Evolutionary conservation across 139 green algal species (phyloP).

Genomic region (Chlorella vulgaris): DNA sequence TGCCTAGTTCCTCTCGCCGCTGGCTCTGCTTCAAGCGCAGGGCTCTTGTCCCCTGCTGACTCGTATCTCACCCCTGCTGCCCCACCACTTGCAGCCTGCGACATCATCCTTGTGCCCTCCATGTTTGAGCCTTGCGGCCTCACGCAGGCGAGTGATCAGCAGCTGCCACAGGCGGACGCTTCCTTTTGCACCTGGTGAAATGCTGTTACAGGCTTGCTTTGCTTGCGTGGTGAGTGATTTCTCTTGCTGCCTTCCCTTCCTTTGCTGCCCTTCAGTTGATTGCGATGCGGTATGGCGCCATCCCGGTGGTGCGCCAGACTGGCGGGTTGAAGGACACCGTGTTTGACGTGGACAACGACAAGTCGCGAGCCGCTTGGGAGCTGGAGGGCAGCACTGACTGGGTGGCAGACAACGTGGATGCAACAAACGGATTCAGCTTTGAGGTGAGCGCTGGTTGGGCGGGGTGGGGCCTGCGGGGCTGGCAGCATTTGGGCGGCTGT

Average conservation of each 20-base stretch:
- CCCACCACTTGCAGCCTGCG: constrained; percentile 41
- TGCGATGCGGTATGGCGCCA: constrained; percentile 88
- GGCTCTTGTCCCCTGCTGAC: background rate
- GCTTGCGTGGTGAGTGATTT: too few species aligned
- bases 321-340: constrained; percentile 90
- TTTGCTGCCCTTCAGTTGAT: constrained; percentile 72
- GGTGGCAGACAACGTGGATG: constrained; percentile 66
- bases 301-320: constrained; percentile 92
- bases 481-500: too few species aligned
- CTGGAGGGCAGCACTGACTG: constrained; percentile 71
- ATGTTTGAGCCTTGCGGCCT: constrained; percentile 96
- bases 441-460: constrained; percentile 61
- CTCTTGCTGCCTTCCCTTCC: too few species aligned
- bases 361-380: constrained; percentile 84
- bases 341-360: constrained; percentile 63
- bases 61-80: background rate
- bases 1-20: background rate
- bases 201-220: too few species aligned
- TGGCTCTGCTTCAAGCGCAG: background rate
- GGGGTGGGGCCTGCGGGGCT: too few species aligned
- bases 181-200: background rate
- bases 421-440: constrained; percentile 87
- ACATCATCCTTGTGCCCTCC: constrained; percentile 96
- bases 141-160: constrained; percentile 63
- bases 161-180: background rate